Percentiles rank a stretch among this genome's conserved stretches.
phyloP scores from a whole-genome alignment of 148 eudicot species.

The Pharnaceum exiguum region DNA sequence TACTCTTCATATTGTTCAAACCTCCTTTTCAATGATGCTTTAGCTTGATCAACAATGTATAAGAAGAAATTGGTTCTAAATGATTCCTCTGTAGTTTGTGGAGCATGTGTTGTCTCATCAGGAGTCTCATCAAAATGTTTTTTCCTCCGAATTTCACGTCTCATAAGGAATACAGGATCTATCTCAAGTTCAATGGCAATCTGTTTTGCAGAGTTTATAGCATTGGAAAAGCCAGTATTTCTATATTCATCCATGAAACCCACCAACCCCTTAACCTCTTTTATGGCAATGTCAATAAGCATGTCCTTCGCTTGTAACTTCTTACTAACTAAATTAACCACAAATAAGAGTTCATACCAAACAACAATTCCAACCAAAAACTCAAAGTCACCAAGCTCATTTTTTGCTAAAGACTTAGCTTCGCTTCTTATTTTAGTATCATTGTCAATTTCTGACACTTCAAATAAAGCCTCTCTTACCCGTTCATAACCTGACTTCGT shows the following conservation, averaged over 20 bases:
- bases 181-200: conserved; percentile 11
- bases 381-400: conserved; percentile 25
- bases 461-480: conserved; percentile 20
- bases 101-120: neutral
- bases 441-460: conserved; percentile 2
- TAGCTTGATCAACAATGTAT: conserved; percentile 18
- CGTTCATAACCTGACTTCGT: conserved; percentile 3
- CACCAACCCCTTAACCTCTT: conserved; percentile 11
- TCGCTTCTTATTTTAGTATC: conserved; percentile 15
- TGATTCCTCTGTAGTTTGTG: conserved; percentile 14
- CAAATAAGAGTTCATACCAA: conserved; percentile 9
- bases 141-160: conserved; percentile 2
- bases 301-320: neutral
- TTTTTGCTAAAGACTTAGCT: conserved; percentile 14
- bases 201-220: conserved; percentile 4
- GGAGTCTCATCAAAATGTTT: conserved; percentile 13
- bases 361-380: conserved; percentile 8
- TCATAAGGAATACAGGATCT: conserved; percentile 15
- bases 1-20: conserved; percentile 21
- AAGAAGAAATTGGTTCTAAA: conserved; percentile 21
- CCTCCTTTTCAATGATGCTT: conserved; percentile 14
- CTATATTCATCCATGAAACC: neutral
- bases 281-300: conserved; percentile 7
- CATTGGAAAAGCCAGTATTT: conserved; percentile 5
- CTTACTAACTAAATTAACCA: neutral